Conservation (phyloP, 352 stramenopile species). For the Phytophthora cryptogea region DNA sequence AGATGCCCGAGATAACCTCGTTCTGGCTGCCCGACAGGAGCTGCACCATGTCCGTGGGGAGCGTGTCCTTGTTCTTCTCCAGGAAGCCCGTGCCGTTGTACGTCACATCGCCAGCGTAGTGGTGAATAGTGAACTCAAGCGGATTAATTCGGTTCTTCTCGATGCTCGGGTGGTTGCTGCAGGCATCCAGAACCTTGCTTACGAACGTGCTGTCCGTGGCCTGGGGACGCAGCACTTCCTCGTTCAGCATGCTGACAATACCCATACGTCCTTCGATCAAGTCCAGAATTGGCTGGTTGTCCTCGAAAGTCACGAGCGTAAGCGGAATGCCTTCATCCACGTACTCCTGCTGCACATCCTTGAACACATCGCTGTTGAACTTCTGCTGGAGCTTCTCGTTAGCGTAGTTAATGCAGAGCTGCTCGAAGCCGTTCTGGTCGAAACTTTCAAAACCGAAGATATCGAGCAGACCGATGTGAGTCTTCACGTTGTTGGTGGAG, state of each 20-base stretch:
- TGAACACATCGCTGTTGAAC: slow-evolving; percentile 94
- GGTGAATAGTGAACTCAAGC: slow-evolving; percentile 78
- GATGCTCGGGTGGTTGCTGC: slow-evolving; percentile 80
- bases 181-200: slow-evolving; percentile 80
- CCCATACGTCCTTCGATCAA: slow-evolving; percentile 88
- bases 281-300: slow-evolving; percentile 92
- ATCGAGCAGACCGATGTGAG: slow-evolving; percentile 93
- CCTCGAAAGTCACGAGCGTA: slow-evolving; percentile 86
- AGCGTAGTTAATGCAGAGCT: slow-evolving; percentile 93
- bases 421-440: slow-evolving; percentile 87
- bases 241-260: slow-evolving; percentile 94
- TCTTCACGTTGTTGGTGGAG: slow-evolving; percentile 72
- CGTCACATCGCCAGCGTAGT: slow-evolving; percentile 85
- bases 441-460: slow-evolving; percentile 98
- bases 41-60: slow-evolving; percentile 80
- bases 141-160: slow-evolving; percentile 87
- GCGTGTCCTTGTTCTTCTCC: slow-evolving; percentile 89
- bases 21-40: slow-evolving; percentile 67
- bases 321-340: slow-evolving; percentile 91
- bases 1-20: slow-evolving; percentile 71
- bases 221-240: slow-evolving; percentile 92
- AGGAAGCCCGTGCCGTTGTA: slow-evolving; percentile 80
- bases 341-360: slow-evolving; percentile 95
- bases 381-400: slow-evolving; percentile 93
- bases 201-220: slow-evolving; percentile 85